Evolutionary conservation across 2,329 filamentous ascomycete species (phyloP).

Genomic region (Pseudocercospora ulei): DNA sequence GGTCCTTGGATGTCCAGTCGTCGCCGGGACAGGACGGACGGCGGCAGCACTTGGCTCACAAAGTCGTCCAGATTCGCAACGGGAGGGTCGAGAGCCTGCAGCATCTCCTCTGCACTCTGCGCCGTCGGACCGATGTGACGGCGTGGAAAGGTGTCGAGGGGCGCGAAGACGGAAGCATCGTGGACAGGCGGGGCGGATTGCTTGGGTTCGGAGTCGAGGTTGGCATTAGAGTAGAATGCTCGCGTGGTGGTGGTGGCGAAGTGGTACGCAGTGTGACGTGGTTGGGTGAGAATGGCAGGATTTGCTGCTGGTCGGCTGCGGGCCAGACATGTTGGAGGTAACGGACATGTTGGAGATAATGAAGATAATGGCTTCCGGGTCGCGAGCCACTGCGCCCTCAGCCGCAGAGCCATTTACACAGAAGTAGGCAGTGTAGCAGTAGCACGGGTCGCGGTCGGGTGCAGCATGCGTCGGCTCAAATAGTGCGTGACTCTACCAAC

Average conservation of each 20-base stretch:
- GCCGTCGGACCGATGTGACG: slow-evolving; percentile 80
- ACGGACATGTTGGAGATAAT: too few species aligned
- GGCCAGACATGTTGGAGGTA: slow-evolving; percentile 27
- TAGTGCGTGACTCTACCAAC: too few species aligned
- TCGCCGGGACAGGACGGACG: slow-evolving; percentile 62
- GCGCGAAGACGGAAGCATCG: slow-evolving; percentile 36
- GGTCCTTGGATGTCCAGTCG: slow-evolving; percentile 50
- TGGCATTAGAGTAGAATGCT: slow-evolving; percentile 30
- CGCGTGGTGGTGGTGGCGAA: slow-evolving; percentile 13
- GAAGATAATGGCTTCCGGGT: slow-evolving; percentile 30
- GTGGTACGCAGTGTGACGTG: slow-evolving; percentile 10
- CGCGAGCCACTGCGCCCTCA: slow-evolving; percentile 32
- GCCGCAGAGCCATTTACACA: slow-evolving; percentile 26
- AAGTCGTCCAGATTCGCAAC: slow-evolving; percentile 68
- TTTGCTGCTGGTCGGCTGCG: slow-evolving; percentile 16
- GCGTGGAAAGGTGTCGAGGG: slow-evolving; percentile 59
- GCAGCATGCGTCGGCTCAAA: slow-evolving; percentile 11
- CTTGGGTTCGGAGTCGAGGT: slow-evolving; percentile 22
- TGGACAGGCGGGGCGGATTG: slow-evolving; percentile 22
- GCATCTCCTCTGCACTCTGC: slow-evolving; percentile 63
- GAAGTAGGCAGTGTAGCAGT: too few species aligned
- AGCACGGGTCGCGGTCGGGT: too few species aligned
- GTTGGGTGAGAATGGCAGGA: slow-evolving; percentile 9
- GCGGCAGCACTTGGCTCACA: slow-evolving; percentile 70
- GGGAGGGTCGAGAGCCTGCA: slow-evolving; percentile 66